Evolutionary conservation across 306 rosid species (phyloP).

Genomic region (Neltuma alba): DNA sequence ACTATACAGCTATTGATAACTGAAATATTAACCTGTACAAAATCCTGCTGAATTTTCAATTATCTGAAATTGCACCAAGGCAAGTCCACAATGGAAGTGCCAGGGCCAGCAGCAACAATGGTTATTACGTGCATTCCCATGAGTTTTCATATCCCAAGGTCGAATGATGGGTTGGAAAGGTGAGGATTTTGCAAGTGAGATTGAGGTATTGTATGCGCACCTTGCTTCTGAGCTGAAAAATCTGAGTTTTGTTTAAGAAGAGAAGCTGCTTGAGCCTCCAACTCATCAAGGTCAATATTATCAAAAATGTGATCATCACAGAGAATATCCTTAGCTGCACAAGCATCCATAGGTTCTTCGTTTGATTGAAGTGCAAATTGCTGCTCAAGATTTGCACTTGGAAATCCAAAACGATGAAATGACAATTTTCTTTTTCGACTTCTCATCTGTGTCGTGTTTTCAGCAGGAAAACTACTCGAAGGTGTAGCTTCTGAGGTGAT

Average conservation of each 20-base stretch:
- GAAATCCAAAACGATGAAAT: constrained; percentile 55
- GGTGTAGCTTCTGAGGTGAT: constrained; percentile 46
- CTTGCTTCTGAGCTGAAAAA: constrained; percentile 44
- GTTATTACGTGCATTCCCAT: background rate
- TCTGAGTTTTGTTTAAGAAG: constrained; percentile 66
- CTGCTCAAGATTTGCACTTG: constrained; percentile 63
- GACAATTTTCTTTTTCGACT: constrained; percentile 59
- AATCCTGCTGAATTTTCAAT: background rate
- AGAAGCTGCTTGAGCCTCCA: constrained; percentile 80
- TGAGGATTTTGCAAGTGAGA: constrained; percentile 36
- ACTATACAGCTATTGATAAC: background rate
- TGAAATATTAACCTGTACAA: background rate
- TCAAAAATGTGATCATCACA: constrained; percentile 74
- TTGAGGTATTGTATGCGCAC: constrained; percentile 33
- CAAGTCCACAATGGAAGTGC: constrained; percentile 11
- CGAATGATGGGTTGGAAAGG: constrained; percentile 66
- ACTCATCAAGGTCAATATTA: constrained; percentile 73
- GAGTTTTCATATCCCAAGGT: constrained; percentile 72
- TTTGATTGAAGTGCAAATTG: constrained; percentile 58
- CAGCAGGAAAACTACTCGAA: constrained; percentile 38
- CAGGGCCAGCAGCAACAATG: constrained; percentile 2
- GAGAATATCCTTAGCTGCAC: constrained; percentile 41
- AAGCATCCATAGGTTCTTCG: constrained; percentile 37
- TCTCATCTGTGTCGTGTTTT: constrained; percentile 40
- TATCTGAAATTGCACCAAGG: background rate